Conservation (phyloP, 2,329 filamentous ascomycete genomes). For the Pseudogymnoascus sp. region DNA sequence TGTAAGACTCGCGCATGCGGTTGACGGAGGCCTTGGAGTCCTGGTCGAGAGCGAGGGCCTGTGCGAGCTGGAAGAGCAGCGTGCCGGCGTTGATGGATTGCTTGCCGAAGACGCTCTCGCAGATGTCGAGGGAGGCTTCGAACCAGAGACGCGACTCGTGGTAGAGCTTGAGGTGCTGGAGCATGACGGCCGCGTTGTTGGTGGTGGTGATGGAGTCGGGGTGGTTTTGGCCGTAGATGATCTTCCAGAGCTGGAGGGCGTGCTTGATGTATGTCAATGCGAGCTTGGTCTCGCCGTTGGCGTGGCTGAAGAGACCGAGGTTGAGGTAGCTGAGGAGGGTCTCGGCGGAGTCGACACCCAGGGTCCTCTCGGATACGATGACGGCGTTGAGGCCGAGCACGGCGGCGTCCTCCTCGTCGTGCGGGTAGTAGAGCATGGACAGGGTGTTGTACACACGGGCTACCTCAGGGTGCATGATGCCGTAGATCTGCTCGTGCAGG, state of each 20-base stretch:
- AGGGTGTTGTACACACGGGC: conserved; percentile 91
- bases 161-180: conserved; percentile 91
- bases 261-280: conserved; percentile 89
- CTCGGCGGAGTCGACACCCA: conserved; percentile 89
- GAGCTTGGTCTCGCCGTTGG: conserved; percentile 78
- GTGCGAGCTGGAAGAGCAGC: conserved; percentile 92
- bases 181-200: conserved; percentile 98
- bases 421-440: conserved; percentile 92
- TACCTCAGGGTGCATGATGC: conserved; percentile 92
- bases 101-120: conserved; percentile 82
- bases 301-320: conserved; percentile 88
- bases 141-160: conserved; percentile 96
- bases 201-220: conserved; percentile 97
- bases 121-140: conserved; percentile 82
- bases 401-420: conserved; percentile 95
- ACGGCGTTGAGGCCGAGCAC: conserved; percentile 98
- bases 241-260: conserved; percentile 90
- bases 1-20: conserved; percentile 94
- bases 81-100: conserved; percentile 90
- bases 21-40: conserved; percentile 87
- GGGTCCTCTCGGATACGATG: conserved; percentile 88
- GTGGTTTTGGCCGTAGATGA: conserved; percentile 89
- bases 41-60: conserved; percentile 90
- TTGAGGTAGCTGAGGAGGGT: conserved; percentile 95
- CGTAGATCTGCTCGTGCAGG: conserved; percentile 96